These are phyloP conservation scores for Lactuca sativa DNA, from an alignment of 129 eudicot genomes.

Conservation along the genomic window DNA sequence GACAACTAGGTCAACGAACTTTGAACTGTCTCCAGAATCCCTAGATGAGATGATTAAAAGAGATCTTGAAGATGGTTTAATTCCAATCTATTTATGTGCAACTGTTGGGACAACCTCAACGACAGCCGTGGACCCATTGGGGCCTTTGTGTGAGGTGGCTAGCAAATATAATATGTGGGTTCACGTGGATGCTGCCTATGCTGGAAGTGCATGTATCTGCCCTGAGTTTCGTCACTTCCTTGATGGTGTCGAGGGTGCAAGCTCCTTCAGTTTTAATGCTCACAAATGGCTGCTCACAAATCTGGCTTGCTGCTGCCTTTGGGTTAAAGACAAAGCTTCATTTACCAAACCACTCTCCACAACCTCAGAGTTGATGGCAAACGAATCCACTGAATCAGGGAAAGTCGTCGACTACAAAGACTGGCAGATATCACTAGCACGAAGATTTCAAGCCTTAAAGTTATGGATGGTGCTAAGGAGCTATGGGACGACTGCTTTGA, in stretches of 20 bases:
- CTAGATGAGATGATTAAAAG: slow-evolving; percentile 15
- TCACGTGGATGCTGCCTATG: slow-evolving; percentile 42
- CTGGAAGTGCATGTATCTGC: slow-evolving; percentile 26
- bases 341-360: slow-evolving; percentile 34
- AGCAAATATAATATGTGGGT: slow-evolving; percentile 42
- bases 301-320: slow-evolving; percentile 46
- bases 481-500: slow-evolving; percentile 38
- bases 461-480: slow-evolving; percentile 46
- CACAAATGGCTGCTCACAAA: slow-evolving; percentile 49
- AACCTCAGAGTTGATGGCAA: slow-evolving; percentile 37
- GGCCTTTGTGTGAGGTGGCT: slow-evolving; percentile 37
- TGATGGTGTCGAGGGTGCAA: slow-evolving; percentile 35
- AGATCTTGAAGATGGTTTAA: slow-evolving; percentile 34
- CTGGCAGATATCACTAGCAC: slow-evolving; percentile 41
- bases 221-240: slow-evolving; percentile 44
- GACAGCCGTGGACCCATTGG: slow-evolving; percentile 39
- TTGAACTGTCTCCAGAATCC: slow-evolving; percentile 25
- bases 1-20: slow-evolving; percentile 21
- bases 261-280: slow-evolving; percentile 43
- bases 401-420: slow-evolving; percentile 48
- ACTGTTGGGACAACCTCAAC: slow-evolving; percentile 48
- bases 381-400: slow-evolving; percentile 31
- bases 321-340: slow-evolving; percentile 39
- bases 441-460: slow-evolving; percentile 41
- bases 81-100: slow-evolving; percentile 44